phyloP scores from a whole-genome alignment of 352 stramenopile species.

The Phytophthora boehmeriae region DNA sequence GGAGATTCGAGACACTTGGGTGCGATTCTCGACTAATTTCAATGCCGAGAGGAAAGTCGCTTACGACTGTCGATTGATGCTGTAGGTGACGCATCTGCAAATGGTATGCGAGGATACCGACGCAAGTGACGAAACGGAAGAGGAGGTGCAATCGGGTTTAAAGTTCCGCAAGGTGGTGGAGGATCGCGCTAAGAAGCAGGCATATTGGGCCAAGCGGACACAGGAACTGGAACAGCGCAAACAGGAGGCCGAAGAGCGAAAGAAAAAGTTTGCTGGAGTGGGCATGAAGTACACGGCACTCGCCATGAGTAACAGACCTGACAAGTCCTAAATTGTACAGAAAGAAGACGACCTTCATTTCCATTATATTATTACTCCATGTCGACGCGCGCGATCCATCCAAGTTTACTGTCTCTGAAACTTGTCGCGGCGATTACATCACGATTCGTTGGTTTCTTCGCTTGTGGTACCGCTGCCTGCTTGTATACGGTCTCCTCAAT shows the following conservation, averaged over 20 bases:
- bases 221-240: conserved; percentile 81
- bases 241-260: conserved; percentile 74
- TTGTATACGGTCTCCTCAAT: not conserved
- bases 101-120: conserved; percentile 71
- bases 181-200: conserved; percentile 78
- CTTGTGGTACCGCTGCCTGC: conserved; percentile 1
- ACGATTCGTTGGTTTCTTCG: not conserved
- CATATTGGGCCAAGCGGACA: conserved; percentile 79
- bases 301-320: conserved; percentile 69
- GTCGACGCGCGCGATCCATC: too few relatives aligned
- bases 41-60: not conserved
- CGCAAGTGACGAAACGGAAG: conserved; percentile 33
- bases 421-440: too few relatives aligned
- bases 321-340: not conserved
- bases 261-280: conserved; percentile 71
- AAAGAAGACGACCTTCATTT: not conserved
- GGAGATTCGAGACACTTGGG: conserved; percentile 71
- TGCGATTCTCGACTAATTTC: conserved; percentile 22
- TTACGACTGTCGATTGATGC: not conserved
- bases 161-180: conserved; percentile 78
- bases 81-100: conserved; percentile 70
- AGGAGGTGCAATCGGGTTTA: conserved; percentile 39
- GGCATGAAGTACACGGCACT: conserved; percentile 88
- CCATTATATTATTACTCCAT: too few relatives aligned
- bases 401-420: too few relatives aligned